Percentiles rank a stretch among this genome's conserved stretches.
phyloP scores from a whole-genome alignment of 495 filamentous ascomycete genomes.

The Lichina pygmaea region DNA sequence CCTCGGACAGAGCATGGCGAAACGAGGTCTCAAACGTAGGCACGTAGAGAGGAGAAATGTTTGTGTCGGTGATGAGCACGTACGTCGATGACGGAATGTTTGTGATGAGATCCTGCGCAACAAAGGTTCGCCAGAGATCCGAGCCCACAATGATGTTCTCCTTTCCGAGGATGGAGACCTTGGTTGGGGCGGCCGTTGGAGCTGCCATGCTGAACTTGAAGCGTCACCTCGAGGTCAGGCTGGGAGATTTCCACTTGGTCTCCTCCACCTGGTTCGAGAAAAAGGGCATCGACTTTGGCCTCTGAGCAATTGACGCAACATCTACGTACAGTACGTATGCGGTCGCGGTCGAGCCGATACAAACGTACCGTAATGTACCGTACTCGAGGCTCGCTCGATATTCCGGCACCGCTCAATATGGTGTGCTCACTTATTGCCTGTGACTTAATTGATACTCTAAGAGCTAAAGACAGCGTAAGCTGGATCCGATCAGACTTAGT shows the following conservation, averaged over 20 bases:
- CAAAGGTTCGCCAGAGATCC: constrained; percentile 61
- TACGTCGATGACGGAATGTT: constrained; percentile 69
- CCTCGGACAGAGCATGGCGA: constrained; percentile 20
- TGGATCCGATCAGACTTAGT: too few species aligned
- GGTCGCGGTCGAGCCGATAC: too few species aligned
- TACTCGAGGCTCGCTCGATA: too few species aligned
- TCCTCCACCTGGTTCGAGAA: too few species aligned
- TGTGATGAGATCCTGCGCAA: constrained; percentile 55
- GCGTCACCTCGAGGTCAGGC: not conserved
- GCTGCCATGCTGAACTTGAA: not conserved
- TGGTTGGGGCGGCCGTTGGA: constrained; percentile 9
- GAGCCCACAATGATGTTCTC: constrained; percentile 83
- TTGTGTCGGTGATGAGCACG: constrained; percentile 87
- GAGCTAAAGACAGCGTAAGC: too few species aligned
- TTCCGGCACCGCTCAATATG: too few species aligned
- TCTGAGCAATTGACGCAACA: too few species aligned
- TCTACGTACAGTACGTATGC: too few species aligned
- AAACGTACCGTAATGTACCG: too few species aligned
- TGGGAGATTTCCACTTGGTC: not conserved
- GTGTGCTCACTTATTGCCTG: too few species aligned
- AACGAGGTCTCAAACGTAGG: constrained; percentile 51
- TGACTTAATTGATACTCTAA: too few species aligned
- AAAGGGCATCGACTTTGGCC: too few species aligned
- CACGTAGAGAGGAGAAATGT: constrained; percentile 58
- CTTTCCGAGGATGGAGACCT: constrained; percentile 27